Percentiles rank a stretch among this genome's conserved stretches.
phyloP scores from a whole-genome alignment of 371 early-diverging fungal species.

The Mortierella sp. region DNA sequence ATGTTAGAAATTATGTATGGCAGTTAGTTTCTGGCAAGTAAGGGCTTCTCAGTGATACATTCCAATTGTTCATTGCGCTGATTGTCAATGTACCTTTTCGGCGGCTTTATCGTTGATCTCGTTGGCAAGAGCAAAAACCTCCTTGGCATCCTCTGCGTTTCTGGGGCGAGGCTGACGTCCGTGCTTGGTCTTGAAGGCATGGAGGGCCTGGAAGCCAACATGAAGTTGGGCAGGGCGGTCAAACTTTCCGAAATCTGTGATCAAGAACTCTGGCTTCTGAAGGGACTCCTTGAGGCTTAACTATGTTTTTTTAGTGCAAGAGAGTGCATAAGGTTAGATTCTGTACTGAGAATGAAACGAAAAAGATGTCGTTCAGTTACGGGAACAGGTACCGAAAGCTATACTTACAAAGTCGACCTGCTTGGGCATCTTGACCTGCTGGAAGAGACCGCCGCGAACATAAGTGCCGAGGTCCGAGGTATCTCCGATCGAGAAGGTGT shows the following conservation, averaged over 20 bases:
- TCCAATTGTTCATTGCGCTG: neutral
- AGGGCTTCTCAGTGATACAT: neutral
- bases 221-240: constrained; percentile 95
- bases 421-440: constrained; percentile 95
- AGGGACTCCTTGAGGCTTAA: constrained; percentile 82
- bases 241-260: constrained; percentile 97
- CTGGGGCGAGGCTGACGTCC: constrained; percentile 77
- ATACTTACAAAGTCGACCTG: constrained; percentile 82
- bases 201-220: constrained; percentile 94
- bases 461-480: constrained; percentile 83
- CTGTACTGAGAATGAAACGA: neutral
- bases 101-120: constrained; percentile 62
- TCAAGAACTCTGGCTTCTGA: constrained; percentile 86
- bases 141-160: constrained; percentile 73
- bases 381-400: neutral
- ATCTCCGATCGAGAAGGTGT: constrained; percentile 96
- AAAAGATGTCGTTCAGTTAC: neutral
- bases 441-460: constrained; percentile 90
- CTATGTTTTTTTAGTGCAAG: constrained; percentile 46
- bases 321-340: neutral
- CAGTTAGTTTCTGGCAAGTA: neutral
- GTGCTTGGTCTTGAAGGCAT: constrained; percentile 76
- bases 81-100: constrained; percentile 39
- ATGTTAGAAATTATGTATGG: neutral
- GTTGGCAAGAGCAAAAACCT: constrained; percentile 65